phyloP scores from a whole-genome alignment of 176 grass and related monocot genomes.

The Alloteropsis semialata region DNA sequence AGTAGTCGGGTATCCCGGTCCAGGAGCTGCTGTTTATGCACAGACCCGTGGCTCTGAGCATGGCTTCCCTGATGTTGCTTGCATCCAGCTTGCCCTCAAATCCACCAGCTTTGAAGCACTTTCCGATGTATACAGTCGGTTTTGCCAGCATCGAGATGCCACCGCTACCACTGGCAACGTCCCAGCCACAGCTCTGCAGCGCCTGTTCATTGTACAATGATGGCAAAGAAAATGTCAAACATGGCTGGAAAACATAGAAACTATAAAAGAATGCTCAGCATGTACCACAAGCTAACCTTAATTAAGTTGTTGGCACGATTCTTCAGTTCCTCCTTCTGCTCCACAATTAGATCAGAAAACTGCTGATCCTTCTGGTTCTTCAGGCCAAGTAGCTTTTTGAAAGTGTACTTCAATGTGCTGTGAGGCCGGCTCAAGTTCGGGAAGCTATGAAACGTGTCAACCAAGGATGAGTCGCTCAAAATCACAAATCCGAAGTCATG shows the following conservation, averaged over 20 bases:
- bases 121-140: conserved; percentile 64
- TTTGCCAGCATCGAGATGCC: conserved; percentile 87
- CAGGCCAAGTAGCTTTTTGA: conserved; percentile 67
- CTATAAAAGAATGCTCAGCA: neutral
- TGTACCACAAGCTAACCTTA: conserved; percentile 40
- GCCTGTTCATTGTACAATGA: conserved; percentile 48
- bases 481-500: conserved; percentile 85
- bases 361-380: conserved; percentile 61
- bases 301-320: conserved; percentile 39
- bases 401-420: conserved; percentile 76
- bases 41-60: conserved; percentile 66
- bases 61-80: conserved; percentile 69
- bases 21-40: conserved; percentile 89
- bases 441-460: conserved; percentile 67
- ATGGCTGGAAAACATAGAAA: neutral
- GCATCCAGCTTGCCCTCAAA: conserved; percentile 56
- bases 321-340: conserved; percentile 63
- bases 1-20: conserved; percentile 68
- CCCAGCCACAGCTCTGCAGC: conserved; percentile 72
- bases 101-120: conserved; percentile 45
- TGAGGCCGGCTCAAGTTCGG: conserved; percentile 74
- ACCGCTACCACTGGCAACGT: conserved; percentile 42
- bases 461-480: conserved; percentile 56
- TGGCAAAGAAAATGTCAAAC: neutral
- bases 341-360: conserved; percentile 46